Evolutionary conservation across 2,329 filamentous ascomycete genomes (phyloP), one percentile per base, ranked within the genome.

Genomic region (Achaetomium macrosporum): DNA sequence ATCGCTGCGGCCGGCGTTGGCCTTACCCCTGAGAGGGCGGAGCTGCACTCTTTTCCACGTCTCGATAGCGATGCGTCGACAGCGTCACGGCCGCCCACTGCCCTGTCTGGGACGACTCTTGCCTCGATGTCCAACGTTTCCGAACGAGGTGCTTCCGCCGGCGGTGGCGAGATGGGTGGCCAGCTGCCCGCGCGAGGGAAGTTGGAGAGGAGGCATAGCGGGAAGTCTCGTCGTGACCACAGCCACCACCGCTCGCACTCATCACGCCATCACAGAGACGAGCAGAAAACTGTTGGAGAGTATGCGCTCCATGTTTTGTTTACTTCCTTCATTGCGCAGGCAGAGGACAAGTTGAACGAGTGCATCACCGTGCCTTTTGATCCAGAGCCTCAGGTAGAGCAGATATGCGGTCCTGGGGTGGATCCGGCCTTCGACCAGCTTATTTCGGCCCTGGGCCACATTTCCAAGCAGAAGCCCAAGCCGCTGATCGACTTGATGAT

Each of bases 251-350:
- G 84, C 61, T 88, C 88, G 15, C 84, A 90, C 64, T 92, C 88
- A 35, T 85, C 85, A 47, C 79, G 82, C 51, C 82, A 85, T 63
- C 76, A 84, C 61, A 81, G 82, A 61, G 82, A 86, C 49, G 89
- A 95, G 58, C 82, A 87, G 59, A 95, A 92, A 70, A 96, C 91
- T 0, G 91, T 96, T n/a, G 91, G 90, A 51, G 93, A 99, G 74
- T 97, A 96, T 79, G 93, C 93, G 17, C 76, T 99, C 56, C 92
- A 97, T 70, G 92, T 97, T 62, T 76, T 99, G 41, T 96, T 97
- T 71, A 97, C 93, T 60, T 90, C 91, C 78, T 99, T 99, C 71
- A 93, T 97, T 65, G 87, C 88, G 15, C 88, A 95, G 67, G 93
- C 93, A n/a, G 93, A 99, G 68, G 88, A 93, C 60, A 96, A 96